These are phyloP conservation scores for Purpureocillium takamizusanense DNA, from an alignment of 2,329 filamentous ascomycete genomes.

Conservation along the genomic window DNA sequence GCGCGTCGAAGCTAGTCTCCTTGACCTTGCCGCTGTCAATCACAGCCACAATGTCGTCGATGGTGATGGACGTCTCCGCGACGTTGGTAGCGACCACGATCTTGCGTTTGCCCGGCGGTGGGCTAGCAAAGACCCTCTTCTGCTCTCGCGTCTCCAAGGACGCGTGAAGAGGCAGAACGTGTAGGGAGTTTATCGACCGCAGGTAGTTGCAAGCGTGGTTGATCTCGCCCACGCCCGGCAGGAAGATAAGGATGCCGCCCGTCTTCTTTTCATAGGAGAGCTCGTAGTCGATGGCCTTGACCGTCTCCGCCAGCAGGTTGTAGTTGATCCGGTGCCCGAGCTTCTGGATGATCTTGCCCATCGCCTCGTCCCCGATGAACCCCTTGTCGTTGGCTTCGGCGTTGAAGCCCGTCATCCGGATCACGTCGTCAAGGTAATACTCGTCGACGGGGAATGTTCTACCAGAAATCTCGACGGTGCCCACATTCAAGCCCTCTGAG, in stretches of 20 bases:
- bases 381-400: slow-evolving; percentile 36
- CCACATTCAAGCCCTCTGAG: slow-evolving; percentile 57
- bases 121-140: slow-evolving; percentile 68
- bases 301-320: slow-evolving; percentile 70
- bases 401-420: slow-evolving; percentile 68
- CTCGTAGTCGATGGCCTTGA: slow-evolving; percentile 72
- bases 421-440: slow-evolving; percentile 80
- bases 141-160: slow-evolving; percentile 86
- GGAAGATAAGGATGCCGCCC: slow-evolving; percentile 89
- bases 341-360: slow-evolving; percentile 63
- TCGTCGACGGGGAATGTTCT: slow-evolving; percentile 86
- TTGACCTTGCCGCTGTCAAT: slow-evolving; percentile 95
- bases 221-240: slow-evolving; percentile 89
- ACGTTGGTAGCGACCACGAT: slow-evolving; percentile 94
- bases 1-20: slow-evolving; percentile 86
- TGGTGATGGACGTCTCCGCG: slow-evolving; percentile 96
- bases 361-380: slow-evolving; percentile 39
- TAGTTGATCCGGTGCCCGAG: slow-evolving; percentile 87
- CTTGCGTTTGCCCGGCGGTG: slow-evolving; percentile 77
- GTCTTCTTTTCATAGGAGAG: slow-evolving; percentile 52
- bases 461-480: slow-evolving; percentile 76
- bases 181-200: slow-evolving; percentile 49
- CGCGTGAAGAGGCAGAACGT: slow-evolving; percentile 84
- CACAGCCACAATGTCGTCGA: slow-evolving; percentile 92
- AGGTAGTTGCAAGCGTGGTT: slow-evolving; percentile 67